Evolutionary conservation across 164 flowering plant genomes (phyloP).

Genomic region (Brasenia schreberi): DNA sequence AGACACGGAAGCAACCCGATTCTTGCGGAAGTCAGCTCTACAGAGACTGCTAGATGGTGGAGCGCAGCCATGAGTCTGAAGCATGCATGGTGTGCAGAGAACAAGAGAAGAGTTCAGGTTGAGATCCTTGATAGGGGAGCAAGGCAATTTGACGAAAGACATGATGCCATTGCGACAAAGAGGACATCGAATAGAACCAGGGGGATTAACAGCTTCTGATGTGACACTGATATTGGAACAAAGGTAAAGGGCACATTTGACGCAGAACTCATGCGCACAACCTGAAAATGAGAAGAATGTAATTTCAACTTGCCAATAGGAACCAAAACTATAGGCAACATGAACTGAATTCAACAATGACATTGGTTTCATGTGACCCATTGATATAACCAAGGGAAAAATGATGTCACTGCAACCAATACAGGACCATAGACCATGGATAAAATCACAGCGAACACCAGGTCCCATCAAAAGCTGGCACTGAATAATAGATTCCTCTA

Average conservation of each 20-base stretch:
- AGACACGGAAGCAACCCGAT: conserved; percentile 76
- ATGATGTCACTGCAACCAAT: no score
- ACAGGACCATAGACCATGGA: no score
- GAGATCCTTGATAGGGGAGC: conserved; percentile 47
- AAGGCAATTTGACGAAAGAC: conserved; percentile 48
- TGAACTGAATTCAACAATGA: no score
- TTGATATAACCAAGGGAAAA: no score
- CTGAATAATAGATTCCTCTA: no score
- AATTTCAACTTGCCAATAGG: no score
- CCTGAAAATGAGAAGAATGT: conserved; percentile 33
- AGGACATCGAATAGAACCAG: conserved; percentile 93
- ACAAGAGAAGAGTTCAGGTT: conserved; percentile 49
- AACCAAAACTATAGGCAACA: no score
- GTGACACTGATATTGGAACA: conserved; percentile 70
- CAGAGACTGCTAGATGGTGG: conserved; percentile 16
- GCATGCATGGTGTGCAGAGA: conserved; percentile 93
- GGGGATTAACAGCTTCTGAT: conserved; percentile 46
- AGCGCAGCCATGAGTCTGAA: conserved; percentile 47
- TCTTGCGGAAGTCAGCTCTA: conserved; percentile 49
- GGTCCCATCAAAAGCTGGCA: no score
- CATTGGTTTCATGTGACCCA: no score
- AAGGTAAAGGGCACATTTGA: conserved; percentile 79
- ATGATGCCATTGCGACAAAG: conserved; percentile 73
- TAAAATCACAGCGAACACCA: no score
- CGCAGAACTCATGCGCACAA: conserved; percentile 78